These are phyloP conservation scores for Aspergillus quadrilineatus DNA, from an alignment of 2,329 filamentous ascomycete genomes.

Conservation along the genomic window DNA sequence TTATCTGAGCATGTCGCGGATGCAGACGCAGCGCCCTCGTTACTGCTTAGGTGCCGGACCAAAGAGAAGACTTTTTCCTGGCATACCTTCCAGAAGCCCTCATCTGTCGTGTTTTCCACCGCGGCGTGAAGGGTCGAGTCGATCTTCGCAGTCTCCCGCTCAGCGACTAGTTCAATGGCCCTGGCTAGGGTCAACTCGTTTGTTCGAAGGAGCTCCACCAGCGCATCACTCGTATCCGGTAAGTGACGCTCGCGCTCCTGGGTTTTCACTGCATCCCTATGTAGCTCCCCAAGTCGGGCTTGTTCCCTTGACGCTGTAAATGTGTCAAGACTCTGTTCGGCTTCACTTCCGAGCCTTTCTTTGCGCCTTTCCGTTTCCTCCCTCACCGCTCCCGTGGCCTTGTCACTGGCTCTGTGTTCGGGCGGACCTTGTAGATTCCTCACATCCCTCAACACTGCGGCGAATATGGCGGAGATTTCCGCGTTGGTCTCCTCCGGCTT, in stretches of 20 bases:
- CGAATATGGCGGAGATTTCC: conserved; percentile 28
- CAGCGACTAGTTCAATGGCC: conserved; percentile 29
- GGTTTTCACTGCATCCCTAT: not conserved
- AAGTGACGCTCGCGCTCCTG: not conserved
- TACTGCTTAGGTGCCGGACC: conserved; percentile 26
- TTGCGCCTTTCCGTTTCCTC: not conserved
- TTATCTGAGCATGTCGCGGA: not conserved
- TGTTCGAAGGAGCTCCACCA: conserved; percentile 13
- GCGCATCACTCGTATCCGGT: conserved; percentile 1
- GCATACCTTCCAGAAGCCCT: conserved; percentile 41
- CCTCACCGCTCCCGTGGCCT: not conserved
- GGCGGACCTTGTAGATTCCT: conserved; percentile 4
- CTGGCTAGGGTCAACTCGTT: conserved; percentile 19
- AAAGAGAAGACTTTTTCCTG: conserved; percentile 42
- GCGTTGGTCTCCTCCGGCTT: conserved; percentile 18
- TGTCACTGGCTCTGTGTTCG: not conserved
- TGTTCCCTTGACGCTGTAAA: not conserved
- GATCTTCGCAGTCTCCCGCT: conserved; percentile 33
- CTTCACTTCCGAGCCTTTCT: not conserved
- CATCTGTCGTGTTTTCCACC: conserved; percentile 32
- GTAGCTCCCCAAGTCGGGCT: not conserved
- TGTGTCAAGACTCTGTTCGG: not conserved
- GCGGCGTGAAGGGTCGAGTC: conserved; percentile 30
- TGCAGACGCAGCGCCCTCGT: not conserved
- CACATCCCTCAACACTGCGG: conserved; percentile 24